Percentiles rank a stretch among this genome's conserved stretches.
phyloP scores from a whole-genome alignment of 805 yeast species.

The Teunomyces atbi region DNA sequence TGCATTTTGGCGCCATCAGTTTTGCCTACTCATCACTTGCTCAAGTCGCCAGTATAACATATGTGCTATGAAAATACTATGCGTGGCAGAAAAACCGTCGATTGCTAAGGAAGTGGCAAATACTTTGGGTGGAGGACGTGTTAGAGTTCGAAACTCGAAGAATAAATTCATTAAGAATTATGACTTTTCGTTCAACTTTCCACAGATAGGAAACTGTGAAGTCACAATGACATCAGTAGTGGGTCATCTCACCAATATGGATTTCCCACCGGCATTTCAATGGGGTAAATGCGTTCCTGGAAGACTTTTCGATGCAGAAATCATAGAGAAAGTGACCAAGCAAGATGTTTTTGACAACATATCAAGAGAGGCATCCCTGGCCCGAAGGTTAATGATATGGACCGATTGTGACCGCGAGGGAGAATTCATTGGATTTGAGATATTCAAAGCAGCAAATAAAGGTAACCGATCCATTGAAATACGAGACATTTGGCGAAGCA shows the following conservation, averaged over 20 bases:
- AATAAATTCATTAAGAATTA: constrained; percentile 74
- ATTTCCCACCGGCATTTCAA: constrained; percentile 58
- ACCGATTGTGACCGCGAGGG: constrained; percentile 99
- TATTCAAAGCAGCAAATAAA: constrained; percentile 64
- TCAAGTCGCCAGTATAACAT: background rate
- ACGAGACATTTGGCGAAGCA: constrained; percentile 64
- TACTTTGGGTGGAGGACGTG: constrained; percentile 73
- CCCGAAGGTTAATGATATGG: constrained; percentile 83
- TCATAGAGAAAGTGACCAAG: constrained; percentile 39
- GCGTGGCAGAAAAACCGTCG: constrained; percentile 97
- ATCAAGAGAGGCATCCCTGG: constrained; percentile 54
- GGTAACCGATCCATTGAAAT: constrained; percentile 47
- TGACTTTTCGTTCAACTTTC: constrained; percentile 69
- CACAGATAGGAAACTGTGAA: constrained; percentile 58
- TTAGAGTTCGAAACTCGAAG: constrained; percentile 44
- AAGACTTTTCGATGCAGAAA: constrained; percentile 69
- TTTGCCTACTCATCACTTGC: background rate
- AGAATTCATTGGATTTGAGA: constrained; percentile 86
- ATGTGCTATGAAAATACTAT: constrained; percentile 64
- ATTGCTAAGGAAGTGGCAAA: constrained; percentile 82
- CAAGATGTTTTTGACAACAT: constrained; percentile 65
- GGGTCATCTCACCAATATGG: constrained; percentile 76
- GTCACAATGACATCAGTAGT: constrained; percentile 90
- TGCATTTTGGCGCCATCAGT: constrained; percentile 1
- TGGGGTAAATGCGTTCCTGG: constrained; percentile 71